A percentile compares a stretch with the other conserved stretches of the same genome.
These are phyloP conservation scores for Dactylellina parvicollis DNA, from an alignment of 2,329 filamentous ascomycete genomes.

Conservation along the genomic window DNA sequence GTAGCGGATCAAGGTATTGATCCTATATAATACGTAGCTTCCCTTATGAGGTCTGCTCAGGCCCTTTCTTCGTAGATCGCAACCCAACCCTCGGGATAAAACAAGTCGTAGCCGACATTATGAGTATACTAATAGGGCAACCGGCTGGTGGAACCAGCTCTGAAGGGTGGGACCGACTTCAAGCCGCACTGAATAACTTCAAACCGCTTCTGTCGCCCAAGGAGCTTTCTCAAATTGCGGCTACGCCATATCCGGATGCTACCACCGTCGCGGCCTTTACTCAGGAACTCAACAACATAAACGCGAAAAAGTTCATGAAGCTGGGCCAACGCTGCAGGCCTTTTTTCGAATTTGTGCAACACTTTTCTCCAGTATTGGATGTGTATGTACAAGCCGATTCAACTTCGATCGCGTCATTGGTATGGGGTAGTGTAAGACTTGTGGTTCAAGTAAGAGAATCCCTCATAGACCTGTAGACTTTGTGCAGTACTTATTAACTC, in stretches of 20 bases:
- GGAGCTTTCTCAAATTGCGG: slow-evolving; percentile 2
- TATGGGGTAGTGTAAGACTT: slow-evolving; percentile 64
- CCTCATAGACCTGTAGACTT: neutral
- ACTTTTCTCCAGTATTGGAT: slow-evolving; percentile 15
- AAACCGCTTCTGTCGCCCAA: slow-evolving; percentile 1
- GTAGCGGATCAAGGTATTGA: too few species aligned
- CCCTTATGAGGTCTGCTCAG: too few species aligned
- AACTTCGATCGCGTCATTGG: slow-evolving; percentile 60
- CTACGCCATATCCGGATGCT: slow-evolving; percentile 7
- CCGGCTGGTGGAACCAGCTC: slow-evolving; percentile 1
- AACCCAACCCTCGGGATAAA: too few species aligned
- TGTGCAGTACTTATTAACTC: neutral
- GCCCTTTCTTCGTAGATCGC: too few species aligned
- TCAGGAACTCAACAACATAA: slow-evolving; percentile 10
- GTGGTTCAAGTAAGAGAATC: slow-evolving; percentile 60
- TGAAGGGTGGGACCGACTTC: slow-evolving; percentile 5
- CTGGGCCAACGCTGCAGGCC: slow-evolving; percentile 10
- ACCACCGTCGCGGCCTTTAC: neutral
- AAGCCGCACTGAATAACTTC: slow-evolving; percentile 5
- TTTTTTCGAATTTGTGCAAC: slow-evolving; percentile 18
- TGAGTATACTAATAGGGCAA: neutral
- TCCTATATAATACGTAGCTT: too few species aligned
- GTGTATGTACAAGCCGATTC: slow-evolving; percentile 16
- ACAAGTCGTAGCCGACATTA: too few species aligned
- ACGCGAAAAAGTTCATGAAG: slow-evolving; percentile 17